Conservation (phyloP, 352 stramenopile species). For the Phytophthora citricola region DNA sequence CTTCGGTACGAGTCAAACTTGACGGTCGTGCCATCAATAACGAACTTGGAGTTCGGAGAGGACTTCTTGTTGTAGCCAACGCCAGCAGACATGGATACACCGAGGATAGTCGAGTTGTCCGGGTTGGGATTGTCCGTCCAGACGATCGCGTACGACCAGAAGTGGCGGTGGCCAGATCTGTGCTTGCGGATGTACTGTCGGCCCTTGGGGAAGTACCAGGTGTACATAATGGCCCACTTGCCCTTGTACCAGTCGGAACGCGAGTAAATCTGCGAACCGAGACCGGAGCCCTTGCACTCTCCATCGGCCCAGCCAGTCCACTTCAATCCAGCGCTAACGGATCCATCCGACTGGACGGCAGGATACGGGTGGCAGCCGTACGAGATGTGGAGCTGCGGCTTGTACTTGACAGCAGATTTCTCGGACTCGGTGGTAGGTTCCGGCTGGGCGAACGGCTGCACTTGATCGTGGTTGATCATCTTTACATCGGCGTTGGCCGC, state of each 20-base stretch:
- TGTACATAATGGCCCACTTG: conserved; percentile 34
- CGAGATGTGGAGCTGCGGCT: conserved; percentile 7
- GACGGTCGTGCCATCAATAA: conserved; percentile 4
- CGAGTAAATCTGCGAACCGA: conserved; percentile 35
- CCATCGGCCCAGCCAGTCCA: conserved; percentile 16
- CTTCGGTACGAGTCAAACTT: conserved; percentile 4
- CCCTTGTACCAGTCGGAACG: conserved; percentile 28
- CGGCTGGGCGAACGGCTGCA: conserved; percentile 12
- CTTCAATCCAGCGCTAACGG: conserved; percentile 14
- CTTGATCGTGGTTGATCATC: conserved; percentile 10
- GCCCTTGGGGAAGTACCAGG: conserved; percentile 26
- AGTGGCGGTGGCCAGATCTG: conserved; percentile 3
- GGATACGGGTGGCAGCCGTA: conserved; percentile 18
- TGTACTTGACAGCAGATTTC: conserved; percentile 21
- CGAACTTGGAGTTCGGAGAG: conserved; percentile 16
- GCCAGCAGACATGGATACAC: conserved; percentile 20
- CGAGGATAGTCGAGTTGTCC: conserved; percentile 23
- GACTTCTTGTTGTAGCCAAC: conserved; percentile 3
- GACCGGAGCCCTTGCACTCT: conserved; percentile 22
- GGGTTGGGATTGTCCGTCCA: conserved; percentile 6
- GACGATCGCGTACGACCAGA: conserved; percentile 13
- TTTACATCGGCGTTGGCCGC: not conserved
- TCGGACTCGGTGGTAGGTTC: conserved; percentile 10
- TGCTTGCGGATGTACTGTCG: not conserved
- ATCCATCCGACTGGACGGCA: conserved; percentile 10